Percentiles rank a stretch among this genome's conserved stretches.
Conservation (phyloP, 306 rosid genomes). For the Cyclanthera cordifolia region DNA sequence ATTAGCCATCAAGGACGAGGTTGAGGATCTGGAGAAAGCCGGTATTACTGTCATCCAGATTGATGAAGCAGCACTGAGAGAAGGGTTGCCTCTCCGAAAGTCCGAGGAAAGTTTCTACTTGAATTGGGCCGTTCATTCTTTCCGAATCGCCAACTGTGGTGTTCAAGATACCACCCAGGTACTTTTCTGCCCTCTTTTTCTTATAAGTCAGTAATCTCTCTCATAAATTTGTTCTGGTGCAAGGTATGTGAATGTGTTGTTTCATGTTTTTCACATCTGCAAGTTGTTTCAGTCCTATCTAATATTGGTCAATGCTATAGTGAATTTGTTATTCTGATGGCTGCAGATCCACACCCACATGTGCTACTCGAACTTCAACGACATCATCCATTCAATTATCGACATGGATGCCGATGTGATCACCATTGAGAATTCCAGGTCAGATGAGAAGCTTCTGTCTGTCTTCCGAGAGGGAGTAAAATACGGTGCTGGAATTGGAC, state of each 20-base stretch:
- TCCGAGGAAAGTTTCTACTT: slow-evolving; percentile 63
- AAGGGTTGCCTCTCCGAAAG: slow-evolving; percentile 69
- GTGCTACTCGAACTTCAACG: slow-evolving; percentile 86
- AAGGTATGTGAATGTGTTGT: neutral
- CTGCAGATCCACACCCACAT: slow-evolving; percentile 81
- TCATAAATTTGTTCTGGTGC: neutral
- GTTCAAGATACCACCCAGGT: slow-evolving; percentile 70
- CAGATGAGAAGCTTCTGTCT: slow-evolving; percentile 72
- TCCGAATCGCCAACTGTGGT: slow-evolving; percentile 67
- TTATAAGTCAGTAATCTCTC: neutral
- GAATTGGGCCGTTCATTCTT: slow-evolving; percentile 79
- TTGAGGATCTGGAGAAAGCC: slow-evolving; percentile 80
- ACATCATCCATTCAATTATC: slow-evolving; percentile 72
- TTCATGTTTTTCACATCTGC: neutral
- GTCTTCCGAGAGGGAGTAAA: slow-evolving; percentile 80
- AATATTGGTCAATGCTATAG: neutral
- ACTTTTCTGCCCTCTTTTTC: neutral
- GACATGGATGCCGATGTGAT: slow-evolving; percentile 91
- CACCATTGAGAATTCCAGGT: slow-evolving; percentile 81
- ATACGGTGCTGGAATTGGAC: slow-evolving; percentile 83
- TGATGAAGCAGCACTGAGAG: slow-evolving; percentile 84
- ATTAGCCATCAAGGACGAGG: slow-evolving; percentile 82
- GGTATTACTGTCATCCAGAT: slow-evolving; percentile 70
- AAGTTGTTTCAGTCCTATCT: neutral
- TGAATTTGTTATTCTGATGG: neutral